phyloP scores from a whole-genome alignment of 345 rosid species.

The Clarkia xantiana region DNA sequence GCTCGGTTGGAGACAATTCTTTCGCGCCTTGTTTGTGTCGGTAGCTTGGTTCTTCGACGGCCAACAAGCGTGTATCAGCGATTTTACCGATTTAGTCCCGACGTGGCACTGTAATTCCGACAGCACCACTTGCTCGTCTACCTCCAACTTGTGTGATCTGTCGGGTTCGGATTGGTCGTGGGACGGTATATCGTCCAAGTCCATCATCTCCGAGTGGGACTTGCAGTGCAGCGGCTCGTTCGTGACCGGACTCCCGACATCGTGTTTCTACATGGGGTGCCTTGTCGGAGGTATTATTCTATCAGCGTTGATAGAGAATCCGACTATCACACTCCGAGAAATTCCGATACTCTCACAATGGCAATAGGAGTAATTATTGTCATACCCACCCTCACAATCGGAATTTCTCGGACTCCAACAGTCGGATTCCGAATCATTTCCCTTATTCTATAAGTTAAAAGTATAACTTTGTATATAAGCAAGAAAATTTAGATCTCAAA shows the following conservation, averaged over 20 bases:
- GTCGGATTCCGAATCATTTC: too few species aligned
- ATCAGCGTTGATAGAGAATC: too few species aligned
- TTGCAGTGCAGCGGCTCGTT: conserved; percentile 10
- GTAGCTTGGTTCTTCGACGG: conserved; percentile 14
- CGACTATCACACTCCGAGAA: too few species aligned
- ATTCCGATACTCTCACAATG: too few species aligned
- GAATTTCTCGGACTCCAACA: too few species aligned
- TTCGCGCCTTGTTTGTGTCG: conserved; percentile 12
- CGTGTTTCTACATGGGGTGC: conserved; percentile 17
- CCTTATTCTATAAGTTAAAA: too few species aligned
- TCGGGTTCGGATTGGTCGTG: conserved; percentile 5
- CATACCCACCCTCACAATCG: too few species aligned
- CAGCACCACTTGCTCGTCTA: background rate
- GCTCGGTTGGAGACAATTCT: conserved; percentile 8
- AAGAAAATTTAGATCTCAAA: too few species aligned
- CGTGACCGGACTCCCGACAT: conserved; percentile 10
- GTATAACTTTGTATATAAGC: too few species aligned
- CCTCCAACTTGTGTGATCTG: conserved; percentile 5
- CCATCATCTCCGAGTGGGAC: conserved; percentile 14
- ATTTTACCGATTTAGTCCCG: conserved; percentile 11
- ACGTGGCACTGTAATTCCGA: conserved; percentile 11
- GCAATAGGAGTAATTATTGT: too few species aligned
- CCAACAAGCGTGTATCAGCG: conserved; percentile 11
- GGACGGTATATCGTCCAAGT: conserved; percentile 4
- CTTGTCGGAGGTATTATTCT: conserved; percentile 27